These are phyloP conservation scores for Kwoniella shandongensis DNA, from an alignment of 768 basidiomycete species.

Conservation along the genomic window DNA sequence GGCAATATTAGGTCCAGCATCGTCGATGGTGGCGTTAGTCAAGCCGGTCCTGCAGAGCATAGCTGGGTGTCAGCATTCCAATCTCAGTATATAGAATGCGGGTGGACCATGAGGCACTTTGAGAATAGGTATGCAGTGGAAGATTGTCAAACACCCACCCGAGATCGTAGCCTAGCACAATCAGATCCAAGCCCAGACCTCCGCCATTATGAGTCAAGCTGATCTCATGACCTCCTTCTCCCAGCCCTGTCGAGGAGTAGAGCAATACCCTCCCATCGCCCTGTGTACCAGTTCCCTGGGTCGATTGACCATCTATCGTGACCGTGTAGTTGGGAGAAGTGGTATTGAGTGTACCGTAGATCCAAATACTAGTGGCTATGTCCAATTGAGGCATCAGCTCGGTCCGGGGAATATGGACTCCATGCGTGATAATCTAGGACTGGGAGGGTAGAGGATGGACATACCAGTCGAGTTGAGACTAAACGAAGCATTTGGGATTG, in stretches of 20 bases:
- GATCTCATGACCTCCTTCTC: slow-evolving; percentile 33
- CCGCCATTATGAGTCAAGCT: slow-evolving; percentile 35
- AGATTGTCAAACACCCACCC: no score
- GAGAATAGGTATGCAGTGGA: no score
- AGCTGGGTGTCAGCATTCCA: no score
- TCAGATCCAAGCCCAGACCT: slow-evolving; percentile 40
- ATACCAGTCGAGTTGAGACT: slow-evolving; percentile 51
- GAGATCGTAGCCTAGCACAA: slow-evolving; percentile 34
- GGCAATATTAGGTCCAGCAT: slow-evolving; percentile 29
- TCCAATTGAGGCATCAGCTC: not conserved
- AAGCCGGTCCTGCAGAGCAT: slow-evolving; percentile 42
- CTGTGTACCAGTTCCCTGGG: not conserved
- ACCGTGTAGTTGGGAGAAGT: slow-evolving; percentile 33
- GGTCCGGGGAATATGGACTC: not conserved
- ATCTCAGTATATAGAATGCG: no score
- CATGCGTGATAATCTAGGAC: not conserved
- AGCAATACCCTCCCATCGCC: slow-evolving; percentile 24
- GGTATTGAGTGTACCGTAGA: slow-evolving; percentile 43
- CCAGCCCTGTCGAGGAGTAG: slow-evolving; percentile 25
- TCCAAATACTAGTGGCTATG: slow-evolving; percentile 38
- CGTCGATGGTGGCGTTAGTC: slow-evolving; percentile 48
- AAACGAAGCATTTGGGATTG: slow-evolving; percentile 30
- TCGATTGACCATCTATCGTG: slow-evolving; percentile 32
- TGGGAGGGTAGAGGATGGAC: slow-evolving; percentile 5
- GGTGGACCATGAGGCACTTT: no score